Evolutionary conservation across 78 protist genomes (phyloP).

Genomic region (Bodo saltans): DNA sequence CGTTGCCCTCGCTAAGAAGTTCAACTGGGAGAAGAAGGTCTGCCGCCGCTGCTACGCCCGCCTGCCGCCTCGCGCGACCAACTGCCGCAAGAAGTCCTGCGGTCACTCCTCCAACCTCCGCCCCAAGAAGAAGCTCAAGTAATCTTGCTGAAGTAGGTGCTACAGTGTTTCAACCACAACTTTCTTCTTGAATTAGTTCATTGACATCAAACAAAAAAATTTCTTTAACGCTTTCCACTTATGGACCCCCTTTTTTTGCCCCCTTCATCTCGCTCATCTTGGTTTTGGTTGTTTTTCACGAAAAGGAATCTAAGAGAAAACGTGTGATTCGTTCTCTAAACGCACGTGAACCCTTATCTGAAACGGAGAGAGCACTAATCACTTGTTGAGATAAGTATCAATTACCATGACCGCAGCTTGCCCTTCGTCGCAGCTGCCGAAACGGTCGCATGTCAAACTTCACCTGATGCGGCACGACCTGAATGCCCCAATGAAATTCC

Average conservation of each 20-base stretch:
- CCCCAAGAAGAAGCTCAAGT: conserved; percentile 98
- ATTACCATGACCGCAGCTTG: background rate
- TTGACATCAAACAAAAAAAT: no score
- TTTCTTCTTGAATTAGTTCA: no score
- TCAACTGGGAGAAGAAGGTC: conserved; percentile 93
- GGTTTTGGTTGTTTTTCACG: no score
- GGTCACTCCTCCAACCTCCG: conserved; percentile 97
- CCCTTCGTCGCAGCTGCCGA: background rate
- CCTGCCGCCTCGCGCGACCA: conserved; percentile 93
- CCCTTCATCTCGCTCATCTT: no score
- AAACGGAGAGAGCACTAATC: no score
- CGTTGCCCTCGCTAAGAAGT: conserved; percentile 88
- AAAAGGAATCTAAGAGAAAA: no score
- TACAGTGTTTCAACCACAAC: no score
- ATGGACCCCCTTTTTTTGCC: no score
- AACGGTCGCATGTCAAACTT: background rate
- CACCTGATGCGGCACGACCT: background rate
- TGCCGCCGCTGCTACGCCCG: conserved; percentile 99
- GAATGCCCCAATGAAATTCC: background rate
- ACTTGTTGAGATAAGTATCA: no score
- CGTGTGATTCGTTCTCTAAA: no score
- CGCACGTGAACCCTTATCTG: no score
- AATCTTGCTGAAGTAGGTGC: conserved; percentile 46
- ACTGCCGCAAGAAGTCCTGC: conserved; percentile 99
- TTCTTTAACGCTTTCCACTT: no score